A percentile compares a stretch with the other conserved stretches of the same genome.
Conservation (phyloP, 768 basidiomycete genomes). For the Rhizopogon roseolus region DNA sequence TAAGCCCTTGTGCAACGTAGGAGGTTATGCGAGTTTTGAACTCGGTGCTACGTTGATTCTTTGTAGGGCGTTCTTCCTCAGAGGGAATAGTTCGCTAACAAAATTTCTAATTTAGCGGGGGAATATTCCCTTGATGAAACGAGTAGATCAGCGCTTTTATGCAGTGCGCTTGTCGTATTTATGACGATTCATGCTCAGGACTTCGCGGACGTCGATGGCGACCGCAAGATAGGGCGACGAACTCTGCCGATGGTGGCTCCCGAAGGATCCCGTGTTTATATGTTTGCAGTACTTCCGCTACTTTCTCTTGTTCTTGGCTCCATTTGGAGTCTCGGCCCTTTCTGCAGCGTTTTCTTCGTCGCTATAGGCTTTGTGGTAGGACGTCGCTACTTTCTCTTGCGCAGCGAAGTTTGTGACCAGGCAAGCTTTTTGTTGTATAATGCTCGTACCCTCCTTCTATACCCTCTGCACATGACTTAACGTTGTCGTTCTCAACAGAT, state of each 20-base stretch:
- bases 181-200: slow-evolving; percentile 36
- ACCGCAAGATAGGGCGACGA: slow-evolving; percentile 21
- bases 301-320: slow-evolving; percentile 7
- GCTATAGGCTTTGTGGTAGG: slow-evolving; percentile 8
- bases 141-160: slow-evolving; percentile 14
- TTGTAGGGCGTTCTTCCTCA: slow-evolving; percentile 4
- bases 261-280: slow-evolving; percentile 11
- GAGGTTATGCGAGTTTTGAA: slow-evolving; percentile 31
- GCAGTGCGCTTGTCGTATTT: slow-evolving; percentile 25
- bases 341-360: slow-evolving; percentile 7
- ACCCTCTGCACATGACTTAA: no score
- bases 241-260: slow-evolving; percentile 25
- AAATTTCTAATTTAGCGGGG: no score
- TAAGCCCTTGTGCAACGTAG: slow-evolving; percentile 27
- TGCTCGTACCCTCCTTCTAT: not conserved
- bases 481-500: not conserved
- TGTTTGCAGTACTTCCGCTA: slow-evolving; percentile 7
- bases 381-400: slow-evolving; percentile 8
- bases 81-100: not conserved
- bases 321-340: slow-evolving; percentile 9
- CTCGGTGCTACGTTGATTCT: slow-evolving; percentile 29
- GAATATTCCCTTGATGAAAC: slow-evolving; percentile 5
- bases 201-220: slow-evolving; percentile 28
- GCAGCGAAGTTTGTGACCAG: slow-evolving; percentile 7
- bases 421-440: slow-evolving; percentile 11